Percentiles rank a stretch among this genome's conserved stretches.
Evolutionary conservation across 2,329 filamentous ascomycete genomes (phyloP).

Genomic region (Fusarium coicis): DNA sequence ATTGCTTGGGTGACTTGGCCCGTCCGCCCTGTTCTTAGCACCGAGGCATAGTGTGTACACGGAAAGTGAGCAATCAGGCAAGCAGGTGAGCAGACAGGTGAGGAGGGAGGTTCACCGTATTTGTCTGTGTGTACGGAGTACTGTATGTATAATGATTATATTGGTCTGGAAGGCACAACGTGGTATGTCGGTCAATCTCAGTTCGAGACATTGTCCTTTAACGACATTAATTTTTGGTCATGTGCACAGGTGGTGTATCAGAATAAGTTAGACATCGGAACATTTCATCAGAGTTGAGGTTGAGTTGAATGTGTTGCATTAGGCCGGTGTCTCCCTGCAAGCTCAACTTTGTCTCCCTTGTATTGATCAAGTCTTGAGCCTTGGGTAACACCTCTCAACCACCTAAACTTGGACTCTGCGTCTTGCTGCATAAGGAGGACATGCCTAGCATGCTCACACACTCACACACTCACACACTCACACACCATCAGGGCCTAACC

Average conservation of each 20-base stretch:
- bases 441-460: slow-evolving; percentile 4
- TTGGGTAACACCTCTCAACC: slow-evolving; percentile 13
- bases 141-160: slow-evolving; percentile 23
- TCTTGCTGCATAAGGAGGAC: slow-evolving; percentile 15
- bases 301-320: slow-evolving; percentile 32
- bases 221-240: slow-evolving; percentile 31
- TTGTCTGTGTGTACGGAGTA: slow-evolving; percentile 16
- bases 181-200: slow-evolving; percentile 40
- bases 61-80: not conserved
- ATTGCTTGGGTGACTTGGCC: slow-evolving; percentile 33
- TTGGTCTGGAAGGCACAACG: slow-evolving; percentile 3
- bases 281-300: slow-evolving; percentile 22
- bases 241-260: slow-evolving; percentile 21
- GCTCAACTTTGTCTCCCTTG: slow-evolving; percentile 28
- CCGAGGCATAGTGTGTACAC: slow-evolving; percentile 1
- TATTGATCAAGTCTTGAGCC: slow-evolving; percentile 21
- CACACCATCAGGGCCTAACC: slow-evolving; percentile 27
- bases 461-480: not conserved
- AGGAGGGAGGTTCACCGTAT: slow-evolving; percentile 23
- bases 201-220: slow-evolving; percentile 27
- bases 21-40: slow-evolving; percentile 36
- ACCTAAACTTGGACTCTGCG: slow-evolving; percentile 4
- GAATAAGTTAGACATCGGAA: slow-evolving; percentile 21
- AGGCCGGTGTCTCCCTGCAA: slow-evolving; percentile 24
- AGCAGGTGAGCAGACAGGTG: not conserved